Evolutionary conservation across 257 asterid genomes (phyloP).

Genomic region (Penstemon davidsonii): DNA sequence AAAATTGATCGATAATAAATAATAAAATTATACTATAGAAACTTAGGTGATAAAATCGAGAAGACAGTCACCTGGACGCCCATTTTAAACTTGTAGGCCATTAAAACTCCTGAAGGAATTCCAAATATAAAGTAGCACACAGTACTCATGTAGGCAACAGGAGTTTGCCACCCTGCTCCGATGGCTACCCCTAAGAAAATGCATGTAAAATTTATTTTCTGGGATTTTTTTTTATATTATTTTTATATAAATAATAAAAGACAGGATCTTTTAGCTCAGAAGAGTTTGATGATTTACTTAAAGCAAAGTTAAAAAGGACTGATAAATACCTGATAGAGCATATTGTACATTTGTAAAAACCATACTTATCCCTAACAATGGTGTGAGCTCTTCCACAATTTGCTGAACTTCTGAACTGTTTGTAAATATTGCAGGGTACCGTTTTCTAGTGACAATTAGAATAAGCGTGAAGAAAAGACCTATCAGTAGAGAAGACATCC

Average conservation of each 20-base stretch:
- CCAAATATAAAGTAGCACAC: conserved; percentile 48
- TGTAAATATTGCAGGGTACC: conserved; percentile 47
- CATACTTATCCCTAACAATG: conserved; percentile 47
- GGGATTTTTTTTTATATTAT: too few relatives aligned
- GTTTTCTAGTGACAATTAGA: conserved; percentile 30
- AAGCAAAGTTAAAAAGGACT: not conserved
- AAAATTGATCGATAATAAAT: not conserved
- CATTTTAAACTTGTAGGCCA: conserved; percentile 42
- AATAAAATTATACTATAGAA: not conserved
- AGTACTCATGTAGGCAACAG: conserved; percentile 42
- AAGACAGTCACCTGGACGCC: conserved; percentile 39
- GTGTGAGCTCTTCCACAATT: conserved; percentile 49
- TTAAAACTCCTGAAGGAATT: conserved; percentile 39
- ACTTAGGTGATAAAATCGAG: not conserved
- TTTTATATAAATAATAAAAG: too few relatives aligned
- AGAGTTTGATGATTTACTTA: not conserved
- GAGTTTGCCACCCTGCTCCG: conserved; percentile 67
- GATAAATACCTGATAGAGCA: conserved; percentile 44
- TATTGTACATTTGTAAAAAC: conserved; percentile 42
- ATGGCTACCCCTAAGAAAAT: conserved; percentile 46
- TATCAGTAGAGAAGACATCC: conserved; percentile 32
- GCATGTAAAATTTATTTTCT: too few relatives aligned
- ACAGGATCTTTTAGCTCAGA: too few relatives aligned
- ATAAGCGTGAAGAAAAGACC: conserved; percentile 37
- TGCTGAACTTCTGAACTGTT: conserved; percentile 34